These are phyloP conservation scores for Lachnellula subtilissima DNA, from an alignment of 2,329 filamentous ascomycete genomes.

Conservation along the genomic window DNA sequence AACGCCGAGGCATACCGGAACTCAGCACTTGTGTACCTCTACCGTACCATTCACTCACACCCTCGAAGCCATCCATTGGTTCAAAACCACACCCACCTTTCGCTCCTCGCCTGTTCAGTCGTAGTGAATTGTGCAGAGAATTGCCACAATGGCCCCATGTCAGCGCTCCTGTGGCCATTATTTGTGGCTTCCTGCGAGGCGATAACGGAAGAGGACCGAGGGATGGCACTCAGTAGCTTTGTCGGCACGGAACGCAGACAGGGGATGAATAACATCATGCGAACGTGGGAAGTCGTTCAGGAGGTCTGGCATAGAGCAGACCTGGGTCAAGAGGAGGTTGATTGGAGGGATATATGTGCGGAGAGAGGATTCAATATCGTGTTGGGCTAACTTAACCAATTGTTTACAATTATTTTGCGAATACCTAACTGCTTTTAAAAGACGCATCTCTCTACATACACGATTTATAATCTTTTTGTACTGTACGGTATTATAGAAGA, in stretches of 20 bases:
- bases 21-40: conserved; percentile 43
- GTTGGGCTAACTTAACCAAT: conserved; percentile 41
- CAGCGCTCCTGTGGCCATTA: conserved; percentile 59
- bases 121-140: conserved; percentile 44
- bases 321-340: conserved; percentile 9
- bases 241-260: conserved; percentile 50
- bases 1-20: conserved; percentile 50
- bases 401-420: too few species aligned
- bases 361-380: conserved; percentile 57
- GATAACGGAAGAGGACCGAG: conserved; percentile 43
- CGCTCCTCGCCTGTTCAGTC: conserved; percentile 49
- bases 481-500: neutral
- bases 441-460: neutral
- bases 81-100: conserved; percentile 47
- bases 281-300: conserved; percentile 55
- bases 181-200: conserved; percentile 62
- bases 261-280: conserved; percentile 61
- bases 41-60: conserved; percentile 37
- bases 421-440: too few species aligned
- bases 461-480: neutral
- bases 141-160: conserved; percentile 49
- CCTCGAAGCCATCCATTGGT: conserved; percentile 45
- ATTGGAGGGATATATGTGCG: conserved; percentile 51
- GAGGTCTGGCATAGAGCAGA: conserved; percentile 58
- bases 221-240: conserved; percentile 48